phyloP scores from a whole-genome alignment of 2,329 filamentous ascomycete species.

The Paecilomyces formosus region DNA sequence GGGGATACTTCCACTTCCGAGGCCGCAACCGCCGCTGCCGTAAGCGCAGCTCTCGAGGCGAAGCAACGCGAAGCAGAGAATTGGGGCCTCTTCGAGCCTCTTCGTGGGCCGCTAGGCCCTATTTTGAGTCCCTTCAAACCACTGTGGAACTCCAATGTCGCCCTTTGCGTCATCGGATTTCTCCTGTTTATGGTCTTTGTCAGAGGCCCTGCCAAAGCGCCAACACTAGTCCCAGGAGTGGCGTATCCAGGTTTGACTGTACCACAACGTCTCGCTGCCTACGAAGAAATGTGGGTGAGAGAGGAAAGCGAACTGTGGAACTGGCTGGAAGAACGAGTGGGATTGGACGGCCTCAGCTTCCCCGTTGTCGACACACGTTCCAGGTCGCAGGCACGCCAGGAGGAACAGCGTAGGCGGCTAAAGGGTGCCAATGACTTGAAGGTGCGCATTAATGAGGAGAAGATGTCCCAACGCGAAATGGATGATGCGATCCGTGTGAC shows the following conservation, averaged over 20 bases:
- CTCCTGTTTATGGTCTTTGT: conserved; percentile 71
- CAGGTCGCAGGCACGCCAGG: conserved; percentile 36
- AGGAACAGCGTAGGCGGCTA: conserved; percentile 19
- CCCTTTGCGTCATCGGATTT: conserved; percentile 67
- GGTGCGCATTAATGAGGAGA: conserved; percentile 53
- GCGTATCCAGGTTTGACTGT: conserved; percentile 33
- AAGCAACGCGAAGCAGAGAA: conserved; percentile 38
- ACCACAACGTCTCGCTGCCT: conserved; percentile 68
- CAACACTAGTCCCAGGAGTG: conserved; percentile 27
- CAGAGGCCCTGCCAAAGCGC: conserved; percentile 34
- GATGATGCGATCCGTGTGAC: conserved; percentile 77
- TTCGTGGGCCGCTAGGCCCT: conserved; percentile 63
- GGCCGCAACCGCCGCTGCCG: conserved; percentile 38
- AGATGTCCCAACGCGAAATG: conserved; percentile 66
- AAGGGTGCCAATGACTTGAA: conserved; percentile 43
- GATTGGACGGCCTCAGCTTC: conserved; percentile 52
- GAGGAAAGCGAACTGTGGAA: conserved; percentile 89
- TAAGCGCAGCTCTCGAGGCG: conserved; percentile 31
- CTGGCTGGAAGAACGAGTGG: conserved; percentile 82
- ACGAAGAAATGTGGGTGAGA: conserved; percentile 85
- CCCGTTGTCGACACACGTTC: conserved; percentile 20
- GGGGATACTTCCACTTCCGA: conserved; percentile 33
- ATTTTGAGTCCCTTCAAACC: conserved; percentile 62
- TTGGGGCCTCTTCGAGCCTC: conserved; percentile 78
- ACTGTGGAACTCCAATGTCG: conserved; percentile 66